These are phyloP conservation scores for Linum lewisii DNA, from an alignment of 345 rosid species.

Conservation along the genomic window DNA sequence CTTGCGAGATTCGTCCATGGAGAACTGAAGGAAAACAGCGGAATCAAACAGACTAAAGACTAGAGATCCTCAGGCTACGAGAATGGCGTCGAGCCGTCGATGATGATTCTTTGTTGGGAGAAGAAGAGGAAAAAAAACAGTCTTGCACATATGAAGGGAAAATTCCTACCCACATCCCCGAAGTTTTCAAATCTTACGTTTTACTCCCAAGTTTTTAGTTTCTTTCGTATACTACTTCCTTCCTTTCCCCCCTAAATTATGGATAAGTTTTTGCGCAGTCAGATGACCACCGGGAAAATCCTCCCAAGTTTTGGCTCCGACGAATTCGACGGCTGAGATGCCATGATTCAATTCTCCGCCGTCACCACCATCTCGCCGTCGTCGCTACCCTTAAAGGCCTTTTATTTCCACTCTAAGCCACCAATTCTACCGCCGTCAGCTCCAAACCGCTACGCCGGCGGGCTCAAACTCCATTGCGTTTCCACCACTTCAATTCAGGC, in stretches of 20 bases:
- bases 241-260: no score
- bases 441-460: conserved; percentile 14
- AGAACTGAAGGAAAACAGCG: neutral
- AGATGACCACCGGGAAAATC: neutral
- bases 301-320: neutral
- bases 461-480: conserved; percentile 9
- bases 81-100: neutral
- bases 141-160: no score
- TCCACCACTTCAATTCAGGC: conserved; percentile 11
- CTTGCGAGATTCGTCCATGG: conserved; percentile 64
- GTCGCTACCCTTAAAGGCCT: conserved; percentile 14
- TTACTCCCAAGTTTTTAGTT: no score
- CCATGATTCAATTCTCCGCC: conserved; percentile 3
- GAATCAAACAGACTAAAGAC: neutral
- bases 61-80: neutral
- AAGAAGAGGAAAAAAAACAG: no score
- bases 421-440: conserved; percentile 2
- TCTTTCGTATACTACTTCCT: no score
- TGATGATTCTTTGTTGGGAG: neutral
- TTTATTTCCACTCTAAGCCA: conserved; percentile 15
- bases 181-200: no score
- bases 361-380: conserved; percentile 11
- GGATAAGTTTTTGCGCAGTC: neutral
- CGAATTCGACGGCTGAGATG: neutral
- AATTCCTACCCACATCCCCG: no score